Percentiles rank a stretch among this genome's conserved stretches.
These are phyloP conservation scores for Cucurbitaria berberidis DNA, from an alignment of 2,329 filamentous ascomycete genomes.

Conservation along the genomic window DNA sequence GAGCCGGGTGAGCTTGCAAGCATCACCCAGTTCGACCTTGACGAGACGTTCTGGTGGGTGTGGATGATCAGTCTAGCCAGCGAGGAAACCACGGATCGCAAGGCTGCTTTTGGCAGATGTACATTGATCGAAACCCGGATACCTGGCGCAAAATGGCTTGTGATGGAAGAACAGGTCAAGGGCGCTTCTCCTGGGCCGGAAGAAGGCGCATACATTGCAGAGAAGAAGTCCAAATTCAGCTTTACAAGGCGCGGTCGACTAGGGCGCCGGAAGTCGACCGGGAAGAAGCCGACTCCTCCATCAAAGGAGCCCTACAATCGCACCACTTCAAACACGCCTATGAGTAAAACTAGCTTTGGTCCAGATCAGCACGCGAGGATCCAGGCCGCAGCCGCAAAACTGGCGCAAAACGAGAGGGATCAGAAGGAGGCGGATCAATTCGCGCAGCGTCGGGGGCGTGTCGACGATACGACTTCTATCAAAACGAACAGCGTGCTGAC, in stretches of 20 bases:
- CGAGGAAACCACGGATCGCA: constrained; percentile 84
- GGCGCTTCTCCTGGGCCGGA: constrained; percentile 86
- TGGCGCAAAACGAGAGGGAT: constrained; percentile 73
- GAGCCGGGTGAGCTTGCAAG: constrained; percentile 95
- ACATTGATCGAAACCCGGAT: constrained; percentile 90
- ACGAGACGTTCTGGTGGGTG: constrained; percentile 99
- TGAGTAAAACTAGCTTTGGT: constrained; percentile 83
- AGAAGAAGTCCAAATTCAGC: constrained; percentile 94
- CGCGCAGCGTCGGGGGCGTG: constrained; percentile 61
- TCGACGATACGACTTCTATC: constrained; percentile 60
- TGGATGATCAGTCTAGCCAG: constrained; percentile 97
- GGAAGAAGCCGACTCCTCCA: constrained; percentile 51
- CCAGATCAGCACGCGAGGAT: constrained; percentile 93
- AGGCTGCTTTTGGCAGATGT: constrained; percentile 92
- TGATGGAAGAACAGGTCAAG: constrained; percentile 96
- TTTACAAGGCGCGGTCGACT: constrained; percentile 74
- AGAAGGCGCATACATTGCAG: constrained; percentile 86
- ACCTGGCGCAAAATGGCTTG: constrained; percentile 81
- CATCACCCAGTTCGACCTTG: constrained; percentile 82
- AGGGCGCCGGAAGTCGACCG: constrained; percentile 60
- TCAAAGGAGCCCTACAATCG: constrained; percentile 60
- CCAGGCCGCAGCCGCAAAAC: constrained; percentile 83
- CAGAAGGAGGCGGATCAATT: constrained; percentile 58
- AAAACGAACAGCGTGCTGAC: constrained; percentile 93
- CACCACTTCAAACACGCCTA: constrained; percentile 56